Base-by-base conservation (phyloP, 2,329 filamentous ascomycete species). In the Aureobasidium subglaciale region DNA sequence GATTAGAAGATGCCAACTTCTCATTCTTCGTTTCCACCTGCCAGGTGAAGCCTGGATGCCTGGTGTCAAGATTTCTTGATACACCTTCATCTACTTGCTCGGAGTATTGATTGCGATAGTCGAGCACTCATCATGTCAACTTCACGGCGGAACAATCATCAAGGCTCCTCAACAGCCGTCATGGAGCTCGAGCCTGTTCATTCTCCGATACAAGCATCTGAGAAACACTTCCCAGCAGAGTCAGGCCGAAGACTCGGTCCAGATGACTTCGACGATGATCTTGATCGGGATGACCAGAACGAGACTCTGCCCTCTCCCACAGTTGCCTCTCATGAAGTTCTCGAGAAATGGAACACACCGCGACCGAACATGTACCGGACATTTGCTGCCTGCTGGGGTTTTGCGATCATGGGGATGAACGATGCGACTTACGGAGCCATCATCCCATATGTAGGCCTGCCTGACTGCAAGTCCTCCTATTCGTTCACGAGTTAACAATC, bases 321-420 rank as follows among this genome's bases (percentile, higher is more conserved):
- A 0, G 76, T 71, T 1, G 70, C 71, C 1, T 62, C 69, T 5
- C 67, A 67, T 27, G 69, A 72, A 55, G 50, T 58, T 9, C 63
- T 73, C 15, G 79, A 86, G 63, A 72, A 67, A 67, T 89, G 86
- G 86, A 87, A 87, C 63, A 69, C 72, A n/a, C 78, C 85, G 0
- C 67, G 70, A 8, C 72, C 74, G 38, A 88, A 85, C 64, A 70
- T 80, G 4, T 83, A 73, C 61, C 78, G 84, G 35, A 80, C 81
- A 42, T 68, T 80, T 32, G 75, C 80, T 0, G 78, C 82, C 3
- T 81, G 84, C 62, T 81, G 79, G 68, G 77, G 78, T 5, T 82
- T 88, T 60, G 71, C 84, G 18, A 73, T 87, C 29, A 80, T 86
- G 73, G 86, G 86, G 6, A 78, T 84, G 71, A 86, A 86, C 62